Percentiles rank a stretch among this genome's conserved stretches.
Conservation (phyloP, 768 basidiomycete species). For the Lactarius indigo region DNA sequence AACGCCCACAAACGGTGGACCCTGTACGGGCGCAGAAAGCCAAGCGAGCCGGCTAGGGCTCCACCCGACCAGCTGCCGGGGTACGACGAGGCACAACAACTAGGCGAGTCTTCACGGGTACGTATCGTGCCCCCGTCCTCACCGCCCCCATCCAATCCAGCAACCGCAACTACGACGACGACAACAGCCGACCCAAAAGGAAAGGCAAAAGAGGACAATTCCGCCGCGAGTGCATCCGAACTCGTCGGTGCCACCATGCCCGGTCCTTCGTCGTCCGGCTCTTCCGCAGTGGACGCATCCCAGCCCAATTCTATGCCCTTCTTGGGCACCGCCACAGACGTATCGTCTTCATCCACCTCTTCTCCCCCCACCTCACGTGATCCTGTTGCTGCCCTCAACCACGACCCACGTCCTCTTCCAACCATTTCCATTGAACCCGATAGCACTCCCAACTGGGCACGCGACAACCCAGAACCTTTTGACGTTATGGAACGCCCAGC, state of each 20-base stretch:
- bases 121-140: background rate
- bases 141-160: background rate
- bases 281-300: slow-evolving; percentile 5
- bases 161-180: background rate
- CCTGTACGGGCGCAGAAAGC: slow-evolving; percentile 13
- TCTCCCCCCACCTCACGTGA: slow-evolving; percentile 17
- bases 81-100: slow-evolving; percentile 9
- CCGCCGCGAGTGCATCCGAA: background rate
- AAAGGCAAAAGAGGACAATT: slow-evolving; percentile 10
- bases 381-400: slow-evolving; percentile 21
- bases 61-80: background rate
- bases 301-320: background rate
- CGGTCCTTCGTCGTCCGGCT: slow-evolving; percentile 14
- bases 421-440: slow-evolving; percentile 1
- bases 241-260: background rate
- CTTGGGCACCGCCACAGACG: slow-evolving; percentile 7
- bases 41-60: background rate
- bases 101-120: background rate
- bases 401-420: slow-evolving; percentile 14
- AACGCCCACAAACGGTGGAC: slow-evolving; percentile 17
- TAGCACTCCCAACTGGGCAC: background rate
- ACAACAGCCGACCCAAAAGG: background rate
- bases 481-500: slow-evolving; percentile 22
- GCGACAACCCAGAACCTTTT: slow-evolving; percentile 13
- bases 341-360: slow-evolving; percentile 3